phyloP scores from a whole-genome alignment of 2,329 filamentous ascomycete species.

The Hirsutella rhossiliensis region DNA sequence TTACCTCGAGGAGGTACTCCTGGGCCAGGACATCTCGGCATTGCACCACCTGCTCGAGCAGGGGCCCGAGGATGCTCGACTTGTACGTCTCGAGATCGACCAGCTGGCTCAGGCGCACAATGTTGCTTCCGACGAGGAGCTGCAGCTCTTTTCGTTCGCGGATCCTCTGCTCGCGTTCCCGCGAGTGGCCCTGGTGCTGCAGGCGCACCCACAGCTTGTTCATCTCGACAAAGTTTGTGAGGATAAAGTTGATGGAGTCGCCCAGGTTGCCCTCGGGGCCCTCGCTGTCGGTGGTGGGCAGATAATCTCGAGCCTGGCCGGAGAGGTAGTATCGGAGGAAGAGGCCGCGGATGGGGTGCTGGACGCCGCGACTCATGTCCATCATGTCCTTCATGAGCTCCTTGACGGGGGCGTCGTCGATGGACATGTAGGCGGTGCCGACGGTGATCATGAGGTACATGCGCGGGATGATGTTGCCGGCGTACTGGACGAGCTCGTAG shows the following conservation, averaged over 20 bases:
- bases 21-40: conserved; percentile 94
- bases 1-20: conserved; percentile 94
- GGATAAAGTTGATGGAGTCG: conserved; percentile 94
- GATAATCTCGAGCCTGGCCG: conserved; percentile 80
- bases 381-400: conserved; percentile 99
- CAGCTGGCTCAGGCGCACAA: conserved; percentile 87
- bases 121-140: conserved; percentile 88
- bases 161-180: conserved; percentile 84
- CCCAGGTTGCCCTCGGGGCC: conserved; percentile 92
- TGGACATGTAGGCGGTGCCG: conserved; percentile 97
- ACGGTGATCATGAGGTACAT: conserved; percentile 99
- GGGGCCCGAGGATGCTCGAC: conserved; percentile 71
- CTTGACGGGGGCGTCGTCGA: conserved; percentile 95
- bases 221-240: conserved; percentile 99
- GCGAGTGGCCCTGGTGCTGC: conserved; percentile 93
- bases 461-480: conserved; percentile 91
- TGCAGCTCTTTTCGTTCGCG: conserved; percentile 93
- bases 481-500: conserved; percentile 96
- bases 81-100: conserved; percentile 95
- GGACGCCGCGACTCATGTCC: conserved; percentile 98
- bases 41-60: conserved; percentile 94
- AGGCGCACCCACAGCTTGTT: conserved; percentile 98
- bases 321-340: conserved; percentile 95
- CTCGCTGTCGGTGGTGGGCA: conserved; percentile 72
- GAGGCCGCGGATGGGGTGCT: conserved; percentile 89